phyloP scores from a whole-genome alignment of 768 basidiomycete species.

The Amanita rubescens region DNA sequence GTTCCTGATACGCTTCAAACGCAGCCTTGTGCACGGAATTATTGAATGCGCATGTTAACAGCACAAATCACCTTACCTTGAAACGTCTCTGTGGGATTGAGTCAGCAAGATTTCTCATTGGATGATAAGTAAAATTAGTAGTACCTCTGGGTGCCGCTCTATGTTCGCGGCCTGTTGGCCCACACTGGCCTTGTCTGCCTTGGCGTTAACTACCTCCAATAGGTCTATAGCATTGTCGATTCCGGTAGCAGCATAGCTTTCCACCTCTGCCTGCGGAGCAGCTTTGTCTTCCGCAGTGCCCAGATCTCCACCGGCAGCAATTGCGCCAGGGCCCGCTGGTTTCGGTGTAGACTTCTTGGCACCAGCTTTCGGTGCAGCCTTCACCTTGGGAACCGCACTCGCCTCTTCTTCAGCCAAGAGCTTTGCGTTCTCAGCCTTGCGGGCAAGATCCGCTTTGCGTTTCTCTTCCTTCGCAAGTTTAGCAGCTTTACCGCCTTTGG shows the following conservation, averaged over 20 bases:
- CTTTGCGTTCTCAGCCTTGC: constrained; percentile 82
- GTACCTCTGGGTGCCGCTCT: constrained; percentile 90
- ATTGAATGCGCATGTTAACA: background rate
- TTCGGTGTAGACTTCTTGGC: constrained; percentile 37
- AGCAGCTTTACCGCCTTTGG: constrained; percentile 51
- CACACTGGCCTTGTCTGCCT: constrained; percentile 88
- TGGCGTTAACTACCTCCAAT: constrained; percentile 81
- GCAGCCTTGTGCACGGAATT: constrained; percentile 46
- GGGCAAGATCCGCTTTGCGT: constrained; percentile 69
- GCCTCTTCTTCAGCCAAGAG: constrained; percentile 88
- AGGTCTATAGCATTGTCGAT: constrained; percentile 89
- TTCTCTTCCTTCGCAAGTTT: constrained; percentile 77
- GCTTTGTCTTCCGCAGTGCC: constrained; percentile 22
- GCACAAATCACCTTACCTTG: constrained; percentile 45
- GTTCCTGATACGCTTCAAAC: constrained; percentile 87
- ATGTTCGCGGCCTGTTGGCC: constrained; percentile 82
- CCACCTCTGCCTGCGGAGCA: constrained; percentile 28
- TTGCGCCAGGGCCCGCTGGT: constrained; percentile 80
- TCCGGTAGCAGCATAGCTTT: constrained; percentile 78
- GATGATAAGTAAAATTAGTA: constrained; percentile 8
- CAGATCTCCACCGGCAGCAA: constrained; percentile 63
- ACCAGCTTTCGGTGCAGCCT: constrained; percentile 57
- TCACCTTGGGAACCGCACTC: constrained; percentile 45
- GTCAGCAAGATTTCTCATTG: constrained; percentile 6
- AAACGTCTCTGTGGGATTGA: constrained; percentile 60